Conservation (phyloP, 2,329 filamentous ascomycete species). For the Trichoderma sp. region DNA sequence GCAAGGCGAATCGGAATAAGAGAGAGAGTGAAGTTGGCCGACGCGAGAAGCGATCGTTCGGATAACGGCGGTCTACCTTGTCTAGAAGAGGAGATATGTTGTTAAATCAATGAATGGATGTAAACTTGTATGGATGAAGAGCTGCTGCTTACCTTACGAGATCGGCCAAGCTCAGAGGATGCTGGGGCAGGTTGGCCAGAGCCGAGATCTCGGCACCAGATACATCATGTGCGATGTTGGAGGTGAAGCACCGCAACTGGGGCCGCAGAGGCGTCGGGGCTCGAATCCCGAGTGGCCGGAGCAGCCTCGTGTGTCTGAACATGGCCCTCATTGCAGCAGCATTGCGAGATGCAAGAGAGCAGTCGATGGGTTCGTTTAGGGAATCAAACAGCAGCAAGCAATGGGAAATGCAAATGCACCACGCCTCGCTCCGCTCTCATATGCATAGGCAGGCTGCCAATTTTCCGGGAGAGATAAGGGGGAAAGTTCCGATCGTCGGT, state of each 20-base stretch:
- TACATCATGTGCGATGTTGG: slow-evolving; percentile 35
- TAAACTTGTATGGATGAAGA: background rate
- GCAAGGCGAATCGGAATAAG: slow-evolving; percentile 90
- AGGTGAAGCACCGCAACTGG: slow-evolving; percentile 23
- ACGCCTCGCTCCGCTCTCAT: background rate
- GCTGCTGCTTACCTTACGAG: slow-evolving; percentile 67
- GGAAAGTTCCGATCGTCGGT: background rate
- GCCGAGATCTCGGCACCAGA: slow-evolving; percentile 75
- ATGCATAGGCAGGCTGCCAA: background rate
- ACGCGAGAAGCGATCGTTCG: slow-evolving; percentile 74
- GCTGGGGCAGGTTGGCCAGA: slow-evolving; percentile 74
- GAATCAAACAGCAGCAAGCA: background rate
- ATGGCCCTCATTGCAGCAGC: slow-evolving; percentile 27
- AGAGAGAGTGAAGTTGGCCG: slow-evolving; percentile 92
- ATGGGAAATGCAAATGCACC: background rate
- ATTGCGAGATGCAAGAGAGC: slow-evolving; percentile 13
- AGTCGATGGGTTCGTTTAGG: background rate
- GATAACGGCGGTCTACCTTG: slow-evolving; percentile 82
- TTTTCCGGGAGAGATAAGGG: background rate
- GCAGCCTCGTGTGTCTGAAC: slow-evolving; percentile 21
- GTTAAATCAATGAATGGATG: background rate
- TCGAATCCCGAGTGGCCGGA: slow-evolving; percentile 14
- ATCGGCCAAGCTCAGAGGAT: slow-evolving; percentile 81
- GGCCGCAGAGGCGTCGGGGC: background rate
- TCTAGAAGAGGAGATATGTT: slow-evolving; percentile 35